Conservation (phyloP, 805 yeast genomes). For the Millerozyma acaciae region DNA sequence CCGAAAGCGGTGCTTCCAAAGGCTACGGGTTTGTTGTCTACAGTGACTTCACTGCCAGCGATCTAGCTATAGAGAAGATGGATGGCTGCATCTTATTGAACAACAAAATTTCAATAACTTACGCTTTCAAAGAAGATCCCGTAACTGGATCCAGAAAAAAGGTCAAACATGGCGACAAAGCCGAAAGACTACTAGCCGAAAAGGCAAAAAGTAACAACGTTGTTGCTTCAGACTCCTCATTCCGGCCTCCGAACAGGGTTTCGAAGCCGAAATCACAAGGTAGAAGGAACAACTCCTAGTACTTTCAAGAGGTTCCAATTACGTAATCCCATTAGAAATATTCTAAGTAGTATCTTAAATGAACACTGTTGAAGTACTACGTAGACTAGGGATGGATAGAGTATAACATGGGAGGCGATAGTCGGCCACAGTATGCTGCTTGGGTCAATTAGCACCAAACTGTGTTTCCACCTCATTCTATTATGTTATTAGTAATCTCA, state of each 20-base stretch:
- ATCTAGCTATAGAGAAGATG: slow-evolving; percentile 65
- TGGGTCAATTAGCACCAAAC: too few species aligned
- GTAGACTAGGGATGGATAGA: too few species aligned
- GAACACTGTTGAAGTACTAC: too few species aligned
- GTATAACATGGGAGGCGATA: too few species aligned
- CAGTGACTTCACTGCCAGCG: slow-evolving; percentile 63
- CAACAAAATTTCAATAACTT: slow-evolving; percentile 53
- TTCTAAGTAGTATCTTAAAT: neutral
- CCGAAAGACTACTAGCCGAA: slow-evolving; percentile 67
- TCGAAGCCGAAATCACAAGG: neutral
- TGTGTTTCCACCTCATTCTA: too few species aligned
- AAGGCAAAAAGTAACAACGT: slow-evolving; percentile 49
- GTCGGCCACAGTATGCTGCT: too few species aligned
- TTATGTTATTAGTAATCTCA: too few species aligned
- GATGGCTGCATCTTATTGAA: slow-evolving; percentile 69
- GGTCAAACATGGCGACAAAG: slow-evolving; percentile 68
- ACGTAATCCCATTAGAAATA: too few species aligned
- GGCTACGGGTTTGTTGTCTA: slow-evolving; percentile 68
- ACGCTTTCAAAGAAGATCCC: slow-evolving; percentile 65
- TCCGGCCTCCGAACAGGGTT: neutral
- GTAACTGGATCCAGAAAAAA: slow-evolving; percentile 38
- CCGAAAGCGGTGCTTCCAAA: slow-evolving; percentile 43
- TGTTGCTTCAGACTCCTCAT: neutral
- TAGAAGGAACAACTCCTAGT: too few species aligned
- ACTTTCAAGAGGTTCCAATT: too few species aligned